Conservation (phyloP, 805 yeast species). For the Maudiozyma serrabonitensis region DNA sequence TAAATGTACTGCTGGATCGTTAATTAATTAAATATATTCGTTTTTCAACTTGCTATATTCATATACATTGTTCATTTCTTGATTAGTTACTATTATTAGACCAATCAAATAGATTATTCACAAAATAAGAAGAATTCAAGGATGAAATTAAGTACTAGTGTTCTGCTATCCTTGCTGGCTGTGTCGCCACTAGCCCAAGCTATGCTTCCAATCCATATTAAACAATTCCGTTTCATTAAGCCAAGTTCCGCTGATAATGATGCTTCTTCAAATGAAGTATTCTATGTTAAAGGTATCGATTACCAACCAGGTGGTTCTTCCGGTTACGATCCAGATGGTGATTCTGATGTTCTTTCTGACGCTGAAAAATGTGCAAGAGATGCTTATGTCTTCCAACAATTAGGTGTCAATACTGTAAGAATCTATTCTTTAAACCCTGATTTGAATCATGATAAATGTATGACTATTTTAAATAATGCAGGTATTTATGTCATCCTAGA, state of each 20-base stretch:
- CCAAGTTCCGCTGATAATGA: conserved; percentile 35
- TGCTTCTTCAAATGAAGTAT: conserved; percentile 41
- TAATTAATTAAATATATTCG: background rate
- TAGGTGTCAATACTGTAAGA: conserved; percentile 79
- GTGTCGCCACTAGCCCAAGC: conserved; percentile 29
- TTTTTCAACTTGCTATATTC: background rate
- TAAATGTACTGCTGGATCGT: background rate
- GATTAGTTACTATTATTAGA: background rate
- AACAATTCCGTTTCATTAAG: conserved; percentile 50
- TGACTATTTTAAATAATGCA: conserved; percentile 80
- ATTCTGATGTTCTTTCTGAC: conserved; percentile 62
- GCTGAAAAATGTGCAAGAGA: conserved; percentile 68
- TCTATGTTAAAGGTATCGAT: conserved; percentile 78
- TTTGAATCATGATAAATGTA: conserved; percentile 80
- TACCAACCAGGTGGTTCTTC: conserved; percentile 94
- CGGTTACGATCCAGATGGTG: conserved; percentile 25
- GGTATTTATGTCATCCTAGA: conserved; percentile 85
- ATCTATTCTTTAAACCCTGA: conserved; percentile 79
- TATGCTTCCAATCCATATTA: conserved; percentile 46
- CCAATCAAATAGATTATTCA: background rate
- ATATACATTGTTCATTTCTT: background rate
- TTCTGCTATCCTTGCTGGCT: conserved; percentile 8
- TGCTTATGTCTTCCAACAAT: conserved; percentile 62
- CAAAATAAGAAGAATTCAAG: background rate
- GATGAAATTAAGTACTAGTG: conserved; percentile 6